Evolutionary conservation across 2,329 filamentous ascomycete species (phyloP).

Genomic region (Botrytis fabae): DNA sequence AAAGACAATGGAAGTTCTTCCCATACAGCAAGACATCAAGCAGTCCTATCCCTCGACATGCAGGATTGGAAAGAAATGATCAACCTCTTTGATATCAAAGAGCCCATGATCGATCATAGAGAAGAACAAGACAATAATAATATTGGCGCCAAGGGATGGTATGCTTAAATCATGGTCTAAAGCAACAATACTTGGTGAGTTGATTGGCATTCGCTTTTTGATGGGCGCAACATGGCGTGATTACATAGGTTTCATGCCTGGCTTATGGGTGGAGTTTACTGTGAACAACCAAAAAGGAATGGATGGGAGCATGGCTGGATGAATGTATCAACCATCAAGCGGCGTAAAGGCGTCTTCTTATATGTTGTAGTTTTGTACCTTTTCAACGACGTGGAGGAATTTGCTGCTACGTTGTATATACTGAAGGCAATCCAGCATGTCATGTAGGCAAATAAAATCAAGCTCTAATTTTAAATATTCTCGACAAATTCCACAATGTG

Average conservation of each 20-base stretch:
- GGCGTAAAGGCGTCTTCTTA: neutral
- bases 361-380: neutral
- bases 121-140: conserved; percentile 48
- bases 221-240: neutral
- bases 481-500: neutral
- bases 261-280: neutral
- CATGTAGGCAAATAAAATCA: neutral
- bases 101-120: conserved; percentile 83
- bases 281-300: neutral
- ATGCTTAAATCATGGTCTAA: conserved; percentile 31
- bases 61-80: conserved; percentile 78
- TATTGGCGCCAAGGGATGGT: conserved; percentile 38
- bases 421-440: no score
- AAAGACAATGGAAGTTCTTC: neutral
- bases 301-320: neutral
- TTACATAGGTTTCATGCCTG: neutral
- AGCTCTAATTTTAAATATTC: neutral
- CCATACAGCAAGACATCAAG: conserved; percentile 66
- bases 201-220: neutral
- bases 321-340: neutral
- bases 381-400: neutral
- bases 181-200: neutral
- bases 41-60: conserved; percentile 86
- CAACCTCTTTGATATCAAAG: conserved; percentile 70
- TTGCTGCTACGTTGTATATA: neutral